A percentile compares a stretch with the other conserved stretches of the same genome.
phyloP scores from a whole-genome alignment of 2,329 filamentous ascomycete genomes.

The Alternaria solani region DNA sequence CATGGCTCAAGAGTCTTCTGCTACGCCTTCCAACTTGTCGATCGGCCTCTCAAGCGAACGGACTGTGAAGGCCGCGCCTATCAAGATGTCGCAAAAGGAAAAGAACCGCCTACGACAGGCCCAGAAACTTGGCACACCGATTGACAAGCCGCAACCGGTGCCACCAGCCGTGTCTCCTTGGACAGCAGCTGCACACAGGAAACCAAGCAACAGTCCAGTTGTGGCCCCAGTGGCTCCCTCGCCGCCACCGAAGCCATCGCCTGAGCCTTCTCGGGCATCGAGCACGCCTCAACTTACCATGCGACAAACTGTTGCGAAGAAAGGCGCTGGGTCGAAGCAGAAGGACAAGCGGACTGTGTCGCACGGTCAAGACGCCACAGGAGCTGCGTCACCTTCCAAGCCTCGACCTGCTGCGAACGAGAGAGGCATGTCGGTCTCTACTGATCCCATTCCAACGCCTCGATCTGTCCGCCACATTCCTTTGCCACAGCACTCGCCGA shows the following conservation, averaged over 20 bases:
- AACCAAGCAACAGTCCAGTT: slow-evolving; percentile 34
- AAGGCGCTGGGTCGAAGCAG: slow-evolving; percentile 33
- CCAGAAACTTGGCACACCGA: slow-evolving; percentile 44
- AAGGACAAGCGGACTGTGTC: slow-evolving; percentile 33
- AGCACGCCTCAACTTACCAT: slow-evolving; percentile 65
- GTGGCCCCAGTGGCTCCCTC: slow-evolving; percentile 19
- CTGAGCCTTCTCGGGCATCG: slow-evolving; percentile 27
- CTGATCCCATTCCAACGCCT: slow-evolving; percentile 47
- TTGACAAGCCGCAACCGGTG: slow-evolving; percentile 40
- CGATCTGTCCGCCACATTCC: slow-evolving; percentile 59
- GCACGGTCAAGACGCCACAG: slow-evolving; percentile 21
- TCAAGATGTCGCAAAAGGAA: slow-evolving; percentile 89
- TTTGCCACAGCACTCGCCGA: slow-evolving; percentile 66
- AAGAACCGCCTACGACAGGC: slow-evolving; percentile 68
- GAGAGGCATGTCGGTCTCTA: slow-evolving; percentile 46
- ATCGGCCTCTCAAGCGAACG: slow-evolving; percentile 57
- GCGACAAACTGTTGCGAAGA: slow-evolving; percentile 64
- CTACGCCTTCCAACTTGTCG: slow-evolving; percentile 62
- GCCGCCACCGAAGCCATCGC: slow-evolving; percentile 23
- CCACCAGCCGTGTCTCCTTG: slow-evolving; percentile 46
- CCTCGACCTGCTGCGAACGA: slow-evolving; percentile 34
- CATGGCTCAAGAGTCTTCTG: slow-evolving; percentile 68
- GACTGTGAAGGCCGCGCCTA: slow-evolving; percentile 50
- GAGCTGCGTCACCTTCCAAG: slow-evolving; percentile 34
- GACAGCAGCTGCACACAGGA: slow-evolving; percentile 44